A percentile compares a stretch with the other conserved stretches of the same genome.
phyloP scores from a whole-genome alignment of 495 filamentous ascomycete genomes.

The Parathielavia appendiculata region DNA sequence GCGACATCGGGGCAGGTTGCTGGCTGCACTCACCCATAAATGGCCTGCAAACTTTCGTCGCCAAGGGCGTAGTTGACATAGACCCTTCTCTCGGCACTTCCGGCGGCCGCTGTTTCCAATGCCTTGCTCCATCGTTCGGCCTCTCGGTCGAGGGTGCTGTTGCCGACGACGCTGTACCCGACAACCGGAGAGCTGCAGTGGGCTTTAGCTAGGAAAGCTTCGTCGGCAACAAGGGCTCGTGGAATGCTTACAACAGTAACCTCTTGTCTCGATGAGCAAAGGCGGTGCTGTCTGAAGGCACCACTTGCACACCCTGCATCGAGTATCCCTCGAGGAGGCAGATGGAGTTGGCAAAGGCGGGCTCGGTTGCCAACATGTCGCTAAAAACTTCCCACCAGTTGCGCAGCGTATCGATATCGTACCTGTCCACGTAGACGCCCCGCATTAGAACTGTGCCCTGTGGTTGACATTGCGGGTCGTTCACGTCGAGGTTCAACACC shows the following conservation, averaged over 20 bases:
- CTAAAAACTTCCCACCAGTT: constrained; percentile 40
- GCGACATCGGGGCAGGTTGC: too few relatives aligned
- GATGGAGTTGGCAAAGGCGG: constrained; percentile 33
- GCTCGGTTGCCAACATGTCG: constrained; percentile 14
- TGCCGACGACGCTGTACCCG: neutral
- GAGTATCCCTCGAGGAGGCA: constrained; percentile 53
- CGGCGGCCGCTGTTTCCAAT: neutral
- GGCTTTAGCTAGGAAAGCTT: neutral
- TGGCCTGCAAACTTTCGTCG: constrained; percentile 34
- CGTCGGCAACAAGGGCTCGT: too few relatives aligned
- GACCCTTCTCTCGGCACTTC: neutral
- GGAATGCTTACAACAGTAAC: constrained; percentile 36
- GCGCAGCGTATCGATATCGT: constrained; percentile 40
- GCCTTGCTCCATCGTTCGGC: neutral
- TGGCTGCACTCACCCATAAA: constrained; percentile 52
- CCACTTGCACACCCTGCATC: constrained; percentile 37
- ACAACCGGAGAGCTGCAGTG: neutral
- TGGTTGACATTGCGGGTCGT: constrained; percentile 39
- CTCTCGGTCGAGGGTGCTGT: constrained; percentile 1
- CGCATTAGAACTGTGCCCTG: constrained; percentile 37
- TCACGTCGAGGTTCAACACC: constrained; percentile 36
- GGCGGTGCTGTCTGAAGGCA: constrained; percentile 37
- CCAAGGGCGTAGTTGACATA: constrained; percentile 50
- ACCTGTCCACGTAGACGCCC: constrained; percentile 41
- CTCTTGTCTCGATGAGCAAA: constrained; percentile 41